phyloP scores from a whole-genome alignment of 1,284 basidiomycete genomes.

The Pascua sp. region DNA sequence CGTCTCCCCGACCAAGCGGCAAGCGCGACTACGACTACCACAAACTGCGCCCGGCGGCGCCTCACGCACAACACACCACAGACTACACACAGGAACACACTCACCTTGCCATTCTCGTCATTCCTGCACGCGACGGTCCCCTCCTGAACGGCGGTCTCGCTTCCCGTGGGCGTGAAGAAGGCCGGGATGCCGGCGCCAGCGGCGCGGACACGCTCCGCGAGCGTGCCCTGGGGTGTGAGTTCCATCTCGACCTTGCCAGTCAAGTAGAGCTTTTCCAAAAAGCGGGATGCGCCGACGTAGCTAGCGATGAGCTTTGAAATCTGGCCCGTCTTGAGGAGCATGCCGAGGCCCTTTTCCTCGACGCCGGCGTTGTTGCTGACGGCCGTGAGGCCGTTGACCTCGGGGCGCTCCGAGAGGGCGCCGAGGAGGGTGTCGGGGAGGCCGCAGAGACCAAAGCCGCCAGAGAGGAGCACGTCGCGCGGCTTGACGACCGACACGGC shows the following conservation, averaged over 20 bases:
- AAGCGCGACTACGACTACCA: no score
- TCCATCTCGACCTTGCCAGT: slow-evolving; percentile 76
- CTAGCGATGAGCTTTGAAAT: slow-evolving; percentile 82
- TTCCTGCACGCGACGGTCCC: slow-evolving; percentile 67
- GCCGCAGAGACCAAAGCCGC: slow-evolving; percentile 24
- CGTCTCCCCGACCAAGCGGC: no score
- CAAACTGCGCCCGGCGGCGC: no score
- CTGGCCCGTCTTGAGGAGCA: slow-evolving; percentile 66
- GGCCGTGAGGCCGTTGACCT: slow-evolving; percentile 8
- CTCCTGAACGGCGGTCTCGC: slow-evolving; percentile 68
- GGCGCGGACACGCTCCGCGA: slow-evolving; percentile 82
- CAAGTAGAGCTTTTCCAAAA: slow-evolving; percentile 61
- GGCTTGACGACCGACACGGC: slow-evolving; percentile 37
- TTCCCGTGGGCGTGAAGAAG: slow-evolving; percentile 90
- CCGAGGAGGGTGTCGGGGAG: slow-evolving; percentile 17
- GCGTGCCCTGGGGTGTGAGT: slow-evolving; percentile 63
- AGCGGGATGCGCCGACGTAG: slow-evolving; percentile 64
- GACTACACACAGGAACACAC: no score
- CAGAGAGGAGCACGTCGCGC: slow-evolving; percentile 38
- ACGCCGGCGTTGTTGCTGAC: slow-evolving; percentile 22
- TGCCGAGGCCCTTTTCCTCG: slow-evolving; percentile 53
- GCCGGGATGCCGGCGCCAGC: slow-evolving; percentile 91
- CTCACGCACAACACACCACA: no score
- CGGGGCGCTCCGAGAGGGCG: slow-evolving; percentile 15
- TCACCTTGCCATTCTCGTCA: no score